Evolutionary conservation across 257 asterid genomes (phyloP).

Genomic region (Penstemon eatonii): DNA sequence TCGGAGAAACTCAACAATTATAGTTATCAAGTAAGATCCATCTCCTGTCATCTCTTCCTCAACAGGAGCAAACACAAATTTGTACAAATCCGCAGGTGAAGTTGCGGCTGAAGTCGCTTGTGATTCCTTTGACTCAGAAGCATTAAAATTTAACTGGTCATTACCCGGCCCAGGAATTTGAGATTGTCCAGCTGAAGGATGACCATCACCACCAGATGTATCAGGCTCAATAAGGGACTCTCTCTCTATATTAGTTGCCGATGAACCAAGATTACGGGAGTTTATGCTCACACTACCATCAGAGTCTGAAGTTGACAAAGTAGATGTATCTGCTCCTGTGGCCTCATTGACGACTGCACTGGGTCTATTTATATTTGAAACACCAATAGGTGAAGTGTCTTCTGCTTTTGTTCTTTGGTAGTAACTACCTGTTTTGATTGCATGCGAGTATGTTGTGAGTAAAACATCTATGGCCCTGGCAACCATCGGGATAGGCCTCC

Average conservation of each 20-base stretch:
- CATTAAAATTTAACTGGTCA: slow-evolving; percentile 47
- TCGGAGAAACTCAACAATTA: slow-evolving; percentile 81
- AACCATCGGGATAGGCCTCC: slow-evolving; percentile 74
- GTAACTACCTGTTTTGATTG: slow-evolving; percentile 72
- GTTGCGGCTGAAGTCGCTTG: slow-evolving; percentile 68
- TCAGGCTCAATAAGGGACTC: slow-evolving; percentile 35
- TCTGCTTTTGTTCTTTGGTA: slow-evolving; percentile 50
- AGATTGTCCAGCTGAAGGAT: slow-evolving; percentile 44
- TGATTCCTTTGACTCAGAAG: slow-evolving; percentile 51
- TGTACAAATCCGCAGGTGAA: slow-evolving; percentile 68
- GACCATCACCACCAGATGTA: slow-evolving; percentile 41
- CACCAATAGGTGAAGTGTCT: slow-evolving; percentile 49
- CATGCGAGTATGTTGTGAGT: slow-evolving; percentile 51
- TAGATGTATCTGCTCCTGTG: slow-evolving; percentile 38
- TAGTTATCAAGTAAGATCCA: slow-evolving; percentile 75
- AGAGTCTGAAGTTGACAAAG: slow-evolving; percentile 49
- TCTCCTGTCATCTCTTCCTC: slow-evolving; percentile 96
- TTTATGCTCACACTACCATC: slow-evolving; percentile 43
- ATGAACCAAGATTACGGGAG: slow-evolving; percentile 36
- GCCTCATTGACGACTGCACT: slow-evolving; percentile 36
- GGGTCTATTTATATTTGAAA: slow-evolving; percentile 43
- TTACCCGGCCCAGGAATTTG: slow-evolving; percentile 41
- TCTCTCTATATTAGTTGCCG: slow-evolving; percentile 43
- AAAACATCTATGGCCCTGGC: slow-evolving; percentile 62
- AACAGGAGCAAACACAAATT: slow-evolving; percentile 60